A percentile compares a stretch with the other conserved stretches of the same genome.
Evolutionary conservation across 495 filamentous ascomycete genomes (phyloP).

Genomic region (Tirmania nivea): DNA sequence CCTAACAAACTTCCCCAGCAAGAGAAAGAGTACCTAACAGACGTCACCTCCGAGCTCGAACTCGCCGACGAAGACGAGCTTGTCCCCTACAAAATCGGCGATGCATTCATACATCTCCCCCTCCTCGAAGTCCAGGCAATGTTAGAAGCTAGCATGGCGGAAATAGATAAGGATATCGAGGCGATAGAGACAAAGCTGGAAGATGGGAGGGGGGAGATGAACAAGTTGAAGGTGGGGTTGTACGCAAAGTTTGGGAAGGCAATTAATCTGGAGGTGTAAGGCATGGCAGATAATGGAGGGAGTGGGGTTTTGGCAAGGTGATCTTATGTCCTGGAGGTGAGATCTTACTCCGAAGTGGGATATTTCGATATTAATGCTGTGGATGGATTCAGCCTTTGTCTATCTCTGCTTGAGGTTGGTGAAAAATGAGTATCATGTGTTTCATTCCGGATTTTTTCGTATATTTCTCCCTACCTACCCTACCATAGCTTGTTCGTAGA

Average conservation of each 20-base stretch:
- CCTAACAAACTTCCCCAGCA: slow-evolving; percentile 38
- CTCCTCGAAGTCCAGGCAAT: slow-evolving; percentile 66
- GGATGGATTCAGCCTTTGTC: too few relatives aligned
- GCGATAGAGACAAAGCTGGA: slow-evolving; percentile 54
- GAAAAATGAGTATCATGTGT: too few relatives aligned
- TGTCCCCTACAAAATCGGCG: slow-evolving; percentile 88
- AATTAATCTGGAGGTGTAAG: slow-evolving; percentile 83
- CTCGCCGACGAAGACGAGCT: slow-evolving; percentile 87
- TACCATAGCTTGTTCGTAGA: too few relatives aligned
- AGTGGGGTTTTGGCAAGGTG: too few relatives aligned
- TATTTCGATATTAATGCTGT: too few relatives aligned
- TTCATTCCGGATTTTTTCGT: too few relatives aligned
- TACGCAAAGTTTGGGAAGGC: slow-evolving; percentile 87
- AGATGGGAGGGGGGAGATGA: slow-evolving; percentile 62
- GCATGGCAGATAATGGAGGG: too few relatives aligned
- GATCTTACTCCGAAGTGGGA: too few relatives aligned
- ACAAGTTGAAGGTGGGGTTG: slow-evolving; percentile 63
- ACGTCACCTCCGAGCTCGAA: slow-evolving; percentile 75
- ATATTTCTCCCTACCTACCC: too few relatives aligned
- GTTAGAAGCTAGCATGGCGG: slow-evolving; percentile 44
- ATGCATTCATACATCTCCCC: slow-evolving; percentile 76
- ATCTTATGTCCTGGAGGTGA: too few relatives aligned
- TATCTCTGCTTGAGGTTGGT: too few relatives aligned
- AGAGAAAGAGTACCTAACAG: slow-evolving; percentile 93
- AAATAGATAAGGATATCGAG: slow-evolving; percentile 52